Conservation (phyloP, 192 early-diverging fungal genomes). For the Fimicolochytrium jonesii region DNA sequence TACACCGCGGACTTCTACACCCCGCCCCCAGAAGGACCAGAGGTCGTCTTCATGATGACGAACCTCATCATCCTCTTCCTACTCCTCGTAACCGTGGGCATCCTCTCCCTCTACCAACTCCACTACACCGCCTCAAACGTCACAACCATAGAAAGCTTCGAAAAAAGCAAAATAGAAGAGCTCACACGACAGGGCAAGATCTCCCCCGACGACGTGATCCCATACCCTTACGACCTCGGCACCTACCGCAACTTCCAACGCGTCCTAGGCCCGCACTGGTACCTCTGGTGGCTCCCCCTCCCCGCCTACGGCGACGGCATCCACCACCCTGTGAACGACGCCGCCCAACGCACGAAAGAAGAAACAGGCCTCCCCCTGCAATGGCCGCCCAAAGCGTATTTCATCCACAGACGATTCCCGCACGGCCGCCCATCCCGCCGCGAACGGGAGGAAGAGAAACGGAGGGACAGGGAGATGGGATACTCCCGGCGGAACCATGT, state of each 20-base stretch:
- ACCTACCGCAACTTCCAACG: constrained; percentile 63
- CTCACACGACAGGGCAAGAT: constrained; percentile 62
- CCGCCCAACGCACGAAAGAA: constrained; percentile 30
- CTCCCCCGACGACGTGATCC: constrained; percentile 32
- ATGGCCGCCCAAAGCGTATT: constrained; percentile 78
- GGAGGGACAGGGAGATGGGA: neutral
- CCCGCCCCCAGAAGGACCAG: constrained; percentile 51
- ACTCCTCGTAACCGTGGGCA: constrained; percentile 66
- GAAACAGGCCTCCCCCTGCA: constrained; percentile 24
- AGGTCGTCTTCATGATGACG: constrained; percentile 70
- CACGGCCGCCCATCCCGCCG: constrained; percentile 18
- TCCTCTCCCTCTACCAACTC: constrained; percentile 65
- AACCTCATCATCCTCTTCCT: constrained; percentile 66
- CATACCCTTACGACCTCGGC: constrained; percentile 83
- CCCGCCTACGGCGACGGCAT: constrained; percentile 60
- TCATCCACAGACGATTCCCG: constrained; percentile 32
- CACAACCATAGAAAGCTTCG: constrained; percentile 82
- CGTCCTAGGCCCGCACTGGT: constrained; percentile 60
- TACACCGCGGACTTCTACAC: constrained; percentile 35
- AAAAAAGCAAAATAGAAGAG: constrained; percentile 63
- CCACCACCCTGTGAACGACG: constrained; percentile 50
- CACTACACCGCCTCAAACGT: constrained; percentile 67
- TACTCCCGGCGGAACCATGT: neutral
- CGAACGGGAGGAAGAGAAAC: constrained; percentile 3
- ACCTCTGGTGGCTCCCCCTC: constrained; percentile 78